These are phyloP conservation scores for Lipomyces lipofer DNA, from an alignment of 805 yeast species.

Conservation along the genomic window DNA sequence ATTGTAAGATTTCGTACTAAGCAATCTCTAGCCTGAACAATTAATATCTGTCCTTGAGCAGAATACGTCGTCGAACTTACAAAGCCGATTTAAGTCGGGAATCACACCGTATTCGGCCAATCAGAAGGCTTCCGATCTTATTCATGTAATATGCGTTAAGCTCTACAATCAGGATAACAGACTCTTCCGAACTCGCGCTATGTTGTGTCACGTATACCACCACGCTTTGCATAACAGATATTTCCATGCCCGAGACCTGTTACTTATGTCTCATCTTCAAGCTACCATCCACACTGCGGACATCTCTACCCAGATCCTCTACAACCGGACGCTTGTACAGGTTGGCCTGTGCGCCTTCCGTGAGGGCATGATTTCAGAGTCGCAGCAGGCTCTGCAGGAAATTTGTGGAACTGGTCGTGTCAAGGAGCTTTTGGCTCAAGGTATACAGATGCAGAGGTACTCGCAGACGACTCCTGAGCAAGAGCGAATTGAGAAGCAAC, in stretches of 20 bases:
- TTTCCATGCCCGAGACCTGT: conserved; percentile 81
- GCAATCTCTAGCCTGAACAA: conserved; percentile 70
- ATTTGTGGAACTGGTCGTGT: conserved; percentile 81
- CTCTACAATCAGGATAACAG: conserved; percentile 68
- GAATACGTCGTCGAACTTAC: conserved; percentile 67
- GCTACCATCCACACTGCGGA: conserved; percentile 81
- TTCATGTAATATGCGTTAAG: conserved; percentile 64
- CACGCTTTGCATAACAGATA: conserved; percentile 86
- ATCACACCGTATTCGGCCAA: conserved; percentile 42
- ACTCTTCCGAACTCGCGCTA: conserved; percentile 75
- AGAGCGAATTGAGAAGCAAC: conserved; percentile 61
- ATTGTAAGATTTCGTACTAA: no score
- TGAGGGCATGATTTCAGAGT: conserved; percentile 77
- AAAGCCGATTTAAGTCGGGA: conserved; percentile 39
- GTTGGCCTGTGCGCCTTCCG: conserved; percentile 95
- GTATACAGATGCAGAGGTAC: conserved; percentile 62
- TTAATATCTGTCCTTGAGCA: conserved; percentile 69
- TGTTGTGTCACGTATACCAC: conserved; percentile 82
- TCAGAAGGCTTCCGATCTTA: conserved; percentile 53
- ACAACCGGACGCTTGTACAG: conserved; percentile 94
- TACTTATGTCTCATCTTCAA: conserved; percentile 83
- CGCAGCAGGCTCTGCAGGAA: conserved; percentile 85
- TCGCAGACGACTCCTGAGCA: conserved; percentile 50
- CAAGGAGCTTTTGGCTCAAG: conserved; percentile 93
- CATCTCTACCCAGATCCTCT: conserved; percentile 81